Evolutionary conservation across 768 basidiomycete species (phyloP).

Genomic region (Tulasnella sp.): DNA sequence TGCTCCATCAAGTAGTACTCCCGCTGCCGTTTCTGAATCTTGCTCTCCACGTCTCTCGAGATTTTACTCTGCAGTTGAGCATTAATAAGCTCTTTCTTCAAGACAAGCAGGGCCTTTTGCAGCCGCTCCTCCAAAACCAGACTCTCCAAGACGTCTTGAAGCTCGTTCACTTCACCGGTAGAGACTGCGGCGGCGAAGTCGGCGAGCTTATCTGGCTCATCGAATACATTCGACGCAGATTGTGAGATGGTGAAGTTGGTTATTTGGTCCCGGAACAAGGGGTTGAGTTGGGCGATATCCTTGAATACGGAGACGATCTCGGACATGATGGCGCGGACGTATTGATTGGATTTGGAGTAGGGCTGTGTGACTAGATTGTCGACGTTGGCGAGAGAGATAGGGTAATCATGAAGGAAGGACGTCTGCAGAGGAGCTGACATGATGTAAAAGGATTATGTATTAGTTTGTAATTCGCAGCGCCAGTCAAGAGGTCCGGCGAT

Average conservation of each 20-base stretch:
- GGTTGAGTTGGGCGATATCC: conserved; percentile 94
- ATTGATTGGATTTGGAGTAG: conserved; percentile 87
- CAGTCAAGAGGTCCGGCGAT: not conserved
- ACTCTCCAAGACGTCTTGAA: conserved; percentile 88
- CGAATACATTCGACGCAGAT: conserved; percentile 85
- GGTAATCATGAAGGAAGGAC: conserved; percentile 69
- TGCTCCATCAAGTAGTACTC: conserved; percentile 98
- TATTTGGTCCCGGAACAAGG: conserved; percentile 96
- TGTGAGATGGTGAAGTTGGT: conserved; percentile 93
- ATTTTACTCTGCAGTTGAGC: conserved; percentile 91
- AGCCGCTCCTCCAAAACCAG: conserved; percentile 79
- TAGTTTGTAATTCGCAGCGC: not conserved
- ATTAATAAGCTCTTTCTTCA: conserved; percentile 98
- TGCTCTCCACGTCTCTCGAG: conserved; percentile 83
- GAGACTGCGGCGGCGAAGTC: conserved; percentile 96
- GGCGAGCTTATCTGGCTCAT: conserved; percentile 93
- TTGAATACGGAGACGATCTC: conserved; percentile 98
- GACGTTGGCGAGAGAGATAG: conserved; percentile 81
- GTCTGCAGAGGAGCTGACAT: conserved; percentile 58
- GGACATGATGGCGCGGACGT: conserved; percentile 90
- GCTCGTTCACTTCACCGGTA: conserved; percentile 80
- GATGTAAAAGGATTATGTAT: not conserved
- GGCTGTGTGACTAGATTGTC: conserved; percentile 72
- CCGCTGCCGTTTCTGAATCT: conserved; percentile 87
- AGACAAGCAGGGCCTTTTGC: conserved; percentile 77